Conservation (phyloP, 1,284 basidiomycete species). For the Pyrrhoderma lamaoense region DNA sequence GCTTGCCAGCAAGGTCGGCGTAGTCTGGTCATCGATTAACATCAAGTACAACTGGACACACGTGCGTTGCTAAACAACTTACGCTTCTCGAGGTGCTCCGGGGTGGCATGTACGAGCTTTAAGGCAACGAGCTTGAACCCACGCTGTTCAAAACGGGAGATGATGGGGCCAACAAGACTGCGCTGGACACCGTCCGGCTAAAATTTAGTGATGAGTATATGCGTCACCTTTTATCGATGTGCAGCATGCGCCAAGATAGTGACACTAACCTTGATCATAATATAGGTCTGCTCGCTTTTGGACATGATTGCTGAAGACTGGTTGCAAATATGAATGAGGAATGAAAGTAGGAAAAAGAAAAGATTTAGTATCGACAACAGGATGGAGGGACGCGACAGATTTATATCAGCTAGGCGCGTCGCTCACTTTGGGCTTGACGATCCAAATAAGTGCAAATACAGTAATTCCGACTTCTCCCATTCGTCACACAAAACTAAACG, state of each 20-base stretch:
- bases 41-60: slow-evolving; percentile 12
- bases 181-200: slow-evolving; percentile 98
- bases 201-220: slow-evolving; percentile 15
- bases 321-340: slow-evolving; percentile 22
- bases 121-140: slow-evolving; percentile 92
- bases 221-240: slow-evolving; percentile 2
- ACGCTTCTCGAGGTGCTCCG: slow-evolving; percentile 85
- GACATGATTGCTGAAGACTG: slow-evolving; percentile 41
- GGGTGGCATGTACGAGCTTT: slow-evolving; percentile 74
- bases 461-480: slow-evolving; percentile 13
- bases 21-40: slow-evolving; percentile 58
- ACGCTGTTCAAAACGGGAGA: slow-evolving; percentile 88
- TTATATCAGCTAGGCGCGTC: slow-evolving; percentile 10
- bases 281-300: slow-evolving; percentile 71
- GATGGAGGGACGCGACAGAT: slow-evolving; percentile 12
- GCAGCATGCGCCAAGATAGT: slow-evolving; percentile 6
- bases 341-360: slow-evolving; percentile 18
- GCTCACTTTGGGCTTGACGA: not conserved
- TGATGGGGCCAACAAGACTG: slow-evolving; percentile 90
- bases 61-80: slow-evolving; percentile 23
- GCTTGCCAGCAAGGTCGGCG: slow-evolving; percentile 83
- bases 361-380: slow-evolving; percentile 4
- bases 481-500: slow-evolving; percentile 1
- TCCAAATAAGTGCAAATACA: slow-evolving; percentile 5
- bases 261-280: slow-evolving; percentile 77